Percentiles rank a stretch among this genome's conserved stretches.
These are phyloP conservation scores for Eucalyptus sp. DNA, from an alignment of 345 rosid species.

Conservation along the genomic window DNA sequence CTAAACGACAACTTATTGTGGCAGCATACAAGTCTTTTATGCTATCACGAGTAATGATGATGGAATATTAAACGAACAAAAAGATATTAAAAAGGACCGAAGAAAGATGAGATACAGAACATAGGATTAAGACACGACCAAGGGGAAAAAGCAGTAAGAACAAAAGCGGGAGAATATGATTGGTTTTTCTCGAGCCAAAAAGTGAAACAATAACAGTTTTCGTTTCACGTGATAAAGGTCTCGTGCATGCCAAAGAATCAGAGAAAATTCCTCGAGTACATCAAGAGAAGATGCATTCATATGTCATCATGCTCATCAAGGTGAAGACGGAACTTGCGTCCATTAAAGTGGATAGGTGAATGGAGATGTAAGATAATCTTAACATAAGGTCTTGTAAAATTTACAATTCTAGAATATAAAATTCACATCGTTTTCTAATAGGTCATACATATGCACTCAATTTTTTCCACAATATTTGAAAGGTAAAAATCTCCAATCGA, in stretches of 20 bases:
- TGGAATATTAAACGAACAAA: no score
- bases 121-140: background rate
- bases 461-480: no score
- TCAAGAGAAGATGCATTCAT: background rate
- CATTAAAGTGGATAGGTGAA: background rate
- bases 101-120: background rate
- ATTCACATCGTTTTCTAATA: no score
- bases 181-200: no score
- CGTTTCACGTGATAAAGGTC: no score
- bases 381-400: background rate
- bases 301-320: background rate
- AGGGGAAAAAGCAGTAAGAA: background rate
- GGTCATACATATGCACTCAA: no score
- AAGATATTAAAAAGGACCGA: background rate
- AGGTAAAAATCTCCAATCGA: background rate
- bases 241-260: background rate
- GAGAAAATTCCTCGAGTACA: background rate
- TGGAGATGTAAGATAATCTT: no score
- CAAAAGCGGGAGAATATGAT: no score
- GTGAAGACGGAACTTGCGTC: background rate
- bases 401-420: background rate
- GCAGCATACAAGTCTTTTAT: background rate
- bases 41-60: background rate
- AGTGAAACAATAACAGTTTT: no score
- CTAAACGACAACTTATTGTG: no score